Evolutionary conservation across 164 flowering plant genomes (phyloP).

Genomic region (Nelumbo lutea): DNA sequence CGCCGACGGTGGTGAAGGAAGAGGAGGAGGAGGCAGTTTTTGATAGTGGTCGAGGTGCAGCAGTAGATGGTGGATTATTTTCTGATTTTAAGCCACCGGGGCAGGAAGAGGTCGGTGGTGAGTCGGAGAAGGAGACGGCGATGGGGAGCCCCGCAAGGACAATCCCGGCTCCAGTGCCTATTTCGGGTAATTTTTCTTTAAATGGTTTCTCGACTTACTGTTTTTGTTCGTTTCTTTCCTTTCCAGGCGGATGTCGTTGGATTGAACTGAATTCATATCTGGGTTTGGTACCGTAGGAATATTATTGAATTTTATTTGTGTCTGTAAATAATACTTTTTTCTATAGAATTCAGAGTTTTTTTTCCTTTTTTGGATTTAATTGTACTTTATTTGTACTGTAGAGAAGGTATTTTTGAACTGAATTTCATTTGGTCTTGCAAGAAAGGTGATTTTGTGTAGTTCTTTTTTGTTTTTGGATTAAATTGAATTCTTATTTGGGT

Average conservation of each 20-base stretch:
- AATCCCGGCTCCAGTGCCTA: constrained; percentile 34
- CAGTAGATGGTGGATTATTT: constrained; percentile 63
- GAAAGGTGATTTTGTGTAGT: too few species aligned
- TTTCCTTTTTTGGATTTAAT: too few species aligned
- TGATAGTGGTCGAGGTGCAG: constrained; percentile 57
- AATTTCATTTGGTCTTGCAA: too few species aligned
- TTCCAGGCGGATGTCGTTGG: background rate
- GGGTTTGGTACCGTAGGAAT: background rate
- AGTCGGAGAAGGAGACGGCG: constrained; percentile 24
- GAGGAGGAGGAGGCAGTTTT: constrained; percentile 36
- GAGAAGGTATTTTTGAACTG: too few species aligned
- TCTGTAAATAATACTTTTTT: background rate
- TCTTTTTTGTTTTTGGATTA: background rate
- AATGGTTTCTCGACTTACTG: background rate
- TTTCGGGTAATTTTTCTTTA: constrained; percentile 31
- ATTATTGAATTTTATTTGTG: background rate
- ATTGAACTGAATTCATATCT: constrained; percentile 8
- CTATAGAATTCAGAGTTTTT: background rate
- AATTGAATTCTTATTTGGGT: too few species aligned
- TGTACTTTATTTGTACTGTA: too few species aligned
- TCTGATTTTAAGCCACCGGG: constrained; percentile 47
- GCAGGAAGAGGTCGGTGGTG: constrained; percentile 30
- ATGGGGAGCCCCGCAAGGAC: constrained; percentile 4
- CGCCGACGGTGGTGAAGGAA: constrained; percentile 1
- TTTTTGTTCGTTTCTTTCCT: background rate